Percentiles rank a stretch among this genome's conserved stretches.
Evolutionary conservation across 208 protist species (phyloP).

Genomic region (Crithidia fasciculata): DNA sequence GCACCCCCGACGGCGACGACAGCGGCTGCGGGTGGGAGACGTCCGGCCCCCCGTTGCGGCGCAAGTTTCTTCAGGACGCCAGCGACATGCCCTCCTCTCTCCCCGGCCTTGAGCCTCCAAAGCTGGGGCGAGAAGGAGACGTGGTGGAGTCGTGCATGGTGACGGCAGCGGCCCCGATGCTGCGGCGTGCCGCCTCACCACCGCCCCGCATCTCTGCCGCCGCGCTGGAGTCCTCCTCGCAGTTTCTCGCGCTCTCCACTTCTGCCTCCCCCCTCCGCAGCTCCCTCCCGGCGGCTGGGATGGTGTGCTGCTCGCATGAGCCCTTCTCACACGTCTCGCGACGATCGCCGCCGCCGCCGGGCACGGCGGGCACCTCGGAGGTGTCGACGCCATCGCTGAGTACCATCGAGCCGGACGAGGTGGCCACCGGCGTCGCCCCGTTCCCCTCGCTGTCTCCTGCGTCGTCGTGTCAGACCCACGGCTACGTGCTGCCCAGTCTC

Average conservation of each 20-base stretch:
- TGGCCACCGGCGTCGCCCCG: neutral
- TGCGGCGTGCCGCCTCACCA: neutral
- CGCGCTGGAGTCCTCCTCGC: slow-evolving; percentile 20
- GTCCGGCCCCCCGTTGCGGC: neutral
- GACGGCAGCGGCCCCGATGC: slow-evolving; percentile 1
- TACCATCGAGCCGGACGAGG: neutral
- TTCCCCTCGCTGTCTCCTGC: slow-evolving; percentile 3
- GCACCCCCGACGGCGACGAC: neutral
- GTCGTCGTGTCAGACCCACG: slow-evolving; percentile 11
- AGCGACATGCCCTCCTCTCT: neutral
- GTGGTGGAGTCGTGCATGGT: neutral
- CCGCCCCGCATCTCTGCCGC: slow-evolving; percentile 13
- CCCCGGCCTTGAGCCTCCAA: neutral
- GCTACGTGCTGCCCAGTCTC: slow-evolving; percentile 3
- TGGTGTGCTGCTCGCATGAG: slow-evolving; percentile 7
- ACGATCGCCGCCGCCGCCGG: neutral
- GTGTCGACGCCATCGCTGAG: neutral
- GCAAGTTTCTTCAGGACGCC: neutral
- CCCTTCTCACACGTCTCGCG: slow-evolving; percentile 13
- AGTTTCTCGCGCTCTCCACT: slow-evolving; percentile 17
- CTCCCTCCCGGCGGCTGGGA: neutral
- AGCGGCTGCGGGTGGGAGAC: neutral
- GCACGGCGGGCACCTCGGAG: neutral
- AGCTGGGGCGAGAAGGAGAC: neutral
- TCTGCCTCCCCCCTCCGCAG: slow-evolving; percentile 1